Evolutionary conservation across 2,329 filamentous ascomycete species (phyloP).

Genomic region (Pochonia chlamydosporia): DNA sequence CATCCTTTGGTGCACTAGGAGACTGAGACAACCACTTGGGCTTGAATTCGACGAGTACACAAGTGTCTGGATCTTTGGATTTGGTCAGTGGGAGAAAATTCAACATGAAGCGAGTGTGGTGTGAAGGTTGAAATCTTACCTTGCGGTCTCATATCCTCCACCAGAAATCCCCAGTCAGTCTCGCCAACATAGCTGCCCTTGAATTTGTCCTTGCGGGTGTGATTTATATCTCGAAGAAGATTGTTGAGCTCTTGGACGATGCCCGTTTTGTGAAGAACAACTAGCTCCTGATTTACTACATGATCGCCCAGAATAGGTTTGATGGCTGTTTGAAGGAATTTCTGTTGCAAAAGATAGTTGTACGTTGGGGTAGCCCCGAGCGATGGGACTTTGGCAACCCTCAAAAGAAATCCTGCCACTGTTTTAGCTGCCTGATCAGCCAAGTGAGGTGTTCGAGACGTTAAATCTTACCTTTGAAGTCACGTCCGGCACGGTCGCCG

Average conservation of each 20-base stretch:
- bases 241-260: slow-evolving; percentile 43
- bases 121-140: slow-evolving; percentile 19
- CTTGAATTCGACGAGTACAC: slow-evolving; percentile 64
- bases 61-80: slow-evolving; percentile 21
- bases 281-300: slow-evolving; percentile 31
- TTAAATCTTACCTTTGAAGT: slow-evolving; percentile 28
- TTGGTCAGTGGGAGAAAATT: not conserved
- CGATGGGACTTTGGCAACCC: slow-evolving; percentile 31
- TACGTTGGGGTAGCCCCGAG: slow-evolving; percentile 24
- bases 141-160: slow-evolving; percentile 61
- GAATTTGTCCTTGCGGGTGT: slow-evolving; percentile 37
- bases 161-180: slow-evolving; percentile 60
- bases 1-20: slow-evolving; percentile 57
- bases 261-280: slow-evolving; percentile 28
- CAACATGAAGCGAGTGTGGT: slow-evolving; percentile 4
- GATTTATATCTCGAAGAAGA: slow-evolving; percentile 44
- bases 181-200: slow-evolving; percentile 44
- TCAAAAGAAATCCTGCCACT: slow-evolving; percentile 26
- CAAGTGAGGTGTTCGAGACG: slow-evolving; percentile 1
- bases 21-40: slow-evolving; percentile 81
- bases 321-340: slow-evolving; percentile 28
- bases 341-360: slow-evolving; percentile 32
- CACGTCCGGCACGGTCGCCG: slow-evolving; percentile 20
- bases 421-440: not conserved
- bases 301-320: slow-evolving; percentile 27